A percentile compares a stretch with the other conserved stretches of the same genome.
Evolutionary conservation across 257 asterid genomes (phyloP).

Genomic region (Agastache rugosa): DNA sequence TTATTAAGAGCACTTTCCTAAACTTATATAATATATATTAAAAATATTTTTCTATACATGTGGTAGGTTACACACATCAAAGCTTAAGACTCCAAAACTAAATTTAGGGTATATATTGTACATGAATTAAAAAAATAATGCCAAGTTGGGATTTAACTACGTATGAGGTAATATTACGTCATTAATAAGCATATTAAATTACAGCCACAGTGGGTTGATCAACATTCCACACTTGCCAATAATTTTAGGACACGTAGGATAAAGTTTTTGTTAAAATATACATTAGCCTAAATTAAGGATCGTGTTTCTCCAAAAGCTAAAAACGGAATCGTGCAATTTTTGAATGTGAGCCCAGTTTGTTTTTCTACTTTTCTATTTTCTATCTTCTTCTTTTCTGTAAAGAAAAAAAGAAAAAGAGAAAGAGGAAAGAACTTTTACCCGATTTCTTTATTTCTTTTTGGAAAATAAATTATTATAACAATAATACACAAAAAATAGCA

Average conservation of each 20-base stretch:
- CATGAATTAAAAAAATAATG: too few relatives aligned
- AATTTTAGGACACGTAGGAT: neutral
- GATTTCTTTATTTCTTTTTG: neutral
- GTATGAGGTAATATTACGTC: neutral
- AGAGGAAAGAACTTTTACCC: neutral
- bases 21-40: too few relatives aligned
- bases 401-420: neutral
- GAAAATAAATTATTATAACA: neutral
- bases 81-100: neutral
- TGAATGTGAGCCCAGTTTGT: neutral
- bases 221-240: neutral
- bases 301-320: slow-evolving; percentile 20
- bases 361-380: neutral
- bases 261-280: neutral
- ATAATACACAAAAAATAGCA: too few relatives aligned
- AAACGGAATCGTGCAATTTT: slow-evolving; percentile 3
- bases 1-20: too few relatives aligned
- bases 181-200: neutral
- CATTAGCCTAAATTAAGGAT: slow-evolving; percentile 4
- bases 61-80: neutral
- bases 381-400: neutral
- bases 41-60: too few relatives aligned
- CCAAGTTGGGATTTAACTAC: too few relatives aligned
- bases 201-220: neutral
- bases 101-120: neutral